Conservation (phyloP, 495 filamentous ascomycete genomes). For the Aspergillus wentii region DNA sequence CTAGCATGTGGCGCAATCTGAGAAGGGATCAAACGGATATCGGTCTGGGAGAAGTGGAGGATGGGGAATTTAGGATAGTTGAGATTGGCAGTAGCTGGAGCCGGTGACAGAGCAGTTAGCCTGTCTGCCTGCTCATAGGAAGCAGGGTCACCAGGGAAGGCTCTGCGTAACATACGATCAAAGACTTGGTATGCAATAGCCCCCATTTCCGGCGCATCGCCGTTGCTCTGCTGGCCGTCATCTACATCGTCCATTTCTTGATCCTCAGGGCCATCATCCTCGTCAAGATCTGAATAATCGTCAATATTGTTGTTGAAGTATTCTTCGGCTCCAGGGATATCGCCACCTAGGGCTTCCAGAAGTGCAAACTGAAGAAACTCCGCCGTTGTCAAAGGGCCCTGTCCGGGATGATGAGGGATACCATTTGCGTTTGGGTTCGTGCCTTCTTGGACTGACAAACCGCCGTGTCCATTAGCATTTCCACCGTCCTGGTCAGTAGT, state of each 20-base stretch:
- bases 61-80: conserved; percentile 35
- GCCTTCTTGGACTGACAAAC: too few species aligned
- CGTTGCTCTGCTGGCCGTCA: conserved; percentile 6
- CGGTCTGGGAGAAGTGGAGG: conserved; percentile 53
- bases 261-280: conserved; percentile 12
- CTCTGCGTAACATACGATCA: conserved; percentile 12
- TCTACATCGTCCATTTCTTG: conserved; percentile 9
- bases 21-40: conserved; percentile 54
- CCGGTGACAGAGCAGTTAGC: conserved; percentile 7
- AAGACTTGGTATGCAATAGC: conserved; percentile 10
- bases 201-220: conserved; percentile 6
- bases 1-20: conserved; percentile 37
- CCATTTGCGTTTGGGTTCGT: too few species aligned
- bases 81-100: conserved; percentile 19
- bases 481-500: neutral
- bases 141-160: conserved; percentile 2
- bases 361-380: conserved; percentile 17
- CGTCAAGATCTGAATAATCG: conserved; percentile 15
- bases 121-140: neutral
- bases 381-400: conserved; percentile 12
- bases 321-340: conserved; percentile 13
- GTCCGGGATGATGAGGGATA: conserved; percentile 2
- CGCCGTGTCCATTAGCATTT: too few species aligned
- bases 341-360: conserved; percentile 16
- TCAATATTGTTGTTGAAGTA: conserved; percentile 8